phyloP scores from a whole-genome alignment of 2,329 filamentous ascomycete genomes.

The Sclerotinia borealis region DNA sequence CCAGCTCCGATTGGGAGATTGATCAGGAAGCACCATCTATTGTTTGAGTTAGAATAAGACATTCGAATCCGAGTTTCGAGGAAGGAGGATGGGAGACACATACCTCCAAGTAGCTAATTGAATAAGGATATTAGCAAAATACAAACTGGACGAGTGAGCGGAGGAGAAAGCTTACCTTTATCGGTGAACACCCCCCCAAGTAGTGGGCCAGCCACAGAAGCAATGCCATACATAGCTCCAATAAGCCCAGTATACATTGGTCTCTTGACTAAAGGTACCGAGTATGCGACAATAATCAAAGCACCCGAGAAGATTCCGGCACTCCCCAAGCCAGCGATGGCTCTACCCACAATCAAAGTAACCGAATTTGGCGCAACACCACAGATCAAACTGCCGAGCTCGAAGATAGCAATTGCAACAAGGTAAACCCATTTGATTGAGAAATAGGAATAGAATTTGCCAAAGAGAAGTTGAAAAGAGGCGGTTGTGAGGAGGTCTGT shows the following conservation, averaged over 20 bases:
- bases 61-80: not conserved
- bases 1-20: slow-evolving; percentile 31
- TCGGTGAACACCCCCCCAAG: slow-evolving; percentile 33
- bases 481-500: slow-evolving; percentile 10
- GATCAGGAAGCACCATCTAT: slow-evolving; percentile 29
- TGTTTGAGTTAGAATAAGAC: slow-evolving; percentile 21
- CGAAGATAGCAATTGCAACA: slow-evolving; percentile 31
- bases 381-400: slow-evolving; percentile 32
- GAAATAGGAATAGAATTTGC: slow-evolving; percentile 32
- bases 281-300: slow-evolving; percentile 25
- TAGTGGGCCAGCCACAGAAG: slow-evolving; percentile 25
- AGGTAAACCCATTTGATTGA: slow-evolving; percentile 34
- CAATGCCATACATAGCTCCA: slow-evolving; percentile 43
- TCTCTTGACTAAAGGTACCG: slow-evolving; percentile 18
- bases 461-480: slow-evolving; percentile 27
- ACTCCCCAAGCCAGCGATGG: slow-evolving; percentile 29
- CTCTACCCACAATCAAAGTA: slow-evolving; percentile 34
- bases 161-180: too few species aligned
- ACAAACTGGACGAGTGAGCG: too few species aligned
- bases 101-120: slow-evolving; percentile 35
- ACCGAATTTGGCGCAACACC: slow-evolving; percentile 32
- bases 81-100: not conserved
- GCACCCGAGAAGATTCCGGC: slow-evolving; percentile 26
- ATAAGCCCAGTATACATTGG: slow-evolving; percentile 14
- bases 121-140: too few species aligned